Conservation (phyloP, 2,329 filamentous ascomycete genomes). For the Ophiostoma montium region DNA sequence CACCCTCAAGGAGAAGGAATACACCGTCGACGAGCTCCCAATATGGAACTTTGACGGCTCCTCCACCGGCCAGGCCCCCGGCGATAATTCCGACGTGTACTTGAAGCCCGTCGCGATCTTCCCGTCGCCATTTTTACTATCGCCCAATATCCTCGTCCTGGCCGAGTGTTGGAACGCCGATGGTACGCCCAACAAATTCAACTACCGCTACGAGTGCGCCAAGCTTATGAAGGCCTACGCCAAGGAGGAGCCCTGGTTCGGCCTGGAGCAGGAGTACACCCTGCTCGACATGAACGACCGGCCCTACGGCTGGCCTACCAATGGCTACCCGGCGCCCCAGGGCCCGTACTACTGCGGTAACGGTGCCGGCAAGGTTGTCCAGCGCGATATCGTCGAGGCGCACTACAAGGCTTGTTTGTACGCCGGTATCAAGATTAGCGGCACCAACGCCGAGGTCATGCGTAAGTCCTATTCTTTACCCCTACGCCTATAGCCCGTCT, state of each 20-base stretch:
- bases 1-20: constrained; percentile 19
- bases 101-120: constrained; percentile 35
- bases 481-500: too few species aligned
- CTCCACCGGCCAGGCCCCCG: constrained; percentile 60
- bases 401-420: constrained; percentile 64
- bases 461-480: constrained; percentile 12
- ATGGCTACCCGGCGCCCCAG: constrained; percentile 82
- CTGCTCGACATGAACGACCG: constrained; percentile 73
- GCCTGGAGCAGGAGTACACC: constrained; percentile 95
- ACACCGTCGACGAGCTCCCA: constrained; percentile 41
- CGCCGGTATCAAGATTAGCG: constrained; percentile 83
- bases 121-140: constrained; percentile 69
- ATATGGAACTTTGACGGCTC: constrained; percentile 72
- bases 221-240: constrained; percentile 83
- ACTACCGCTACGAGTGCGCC: constrained; percentile 84
- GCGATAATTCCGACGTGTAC: constrained; percentile 63
- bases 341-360: constrained; percentile 98
- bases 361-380: constrained; percentile 90
- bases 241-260: constrained; percentile 85
- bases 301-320: constrained; percentile 83
- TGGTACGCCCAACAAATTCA: constrained; percentile 95
- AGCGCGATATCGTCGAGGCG: constrained; percentile 93
- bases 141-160: constrained; percentile 79
- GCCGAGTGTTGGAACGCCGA: constrained; percentile 90
- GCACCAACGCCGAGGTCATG: constrained; percentile 99